Base-by-base conservation (phyloP, 2,329 filamentous ascomycete genomes). In the Verruconis gallopava region DNA sequence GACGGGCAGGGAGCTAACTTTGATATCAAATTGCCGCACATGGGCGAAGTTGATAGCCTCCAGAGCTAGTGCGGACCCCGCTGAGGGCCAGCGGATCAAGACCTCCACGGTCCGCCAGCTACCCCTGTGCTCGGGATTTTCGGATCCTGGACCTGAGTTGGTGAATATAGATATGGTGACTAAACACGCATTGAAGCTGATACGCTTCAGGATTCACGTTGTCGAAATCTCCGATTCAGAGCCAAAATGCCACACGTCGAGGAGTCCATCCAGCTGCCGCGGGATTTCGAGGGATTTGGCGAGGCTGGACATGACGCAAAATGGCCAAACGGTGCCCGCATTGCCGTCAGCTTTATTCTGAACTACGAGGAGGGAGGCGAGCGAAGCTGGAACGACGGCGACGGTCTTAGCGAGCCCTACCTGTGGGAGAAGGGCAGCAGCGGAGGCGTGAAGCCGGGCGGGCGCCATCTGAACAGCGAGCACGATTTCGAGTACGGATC, bases 401-500 rank as follows among this genome's bases (percentile, higher is more conserved):
- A 61, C 32, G 52, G 51, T 12, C 51, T 57, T 14, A 49, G 54
- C 0, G 57, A 61, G 43, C 54, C 56, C 5, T 59, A 59, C 42
- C 50, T 59, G 57, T 53, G 55, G 46, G 56, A 48, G 32, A 39
- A 53, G 63, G 52, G 57, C 5, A 52, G 52, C 12, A 51, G 60
- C 49, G 63, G 65, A 44, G 65, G 66, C 12, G 25, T 30, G 25
- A 33, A 35, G 22, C 21, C 30, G n/a, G 41, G 36, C 30, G 34
- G 22, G 48, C 61, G 67, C 38, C 61, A 58, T 37, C 56, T 63
- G 47, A 70, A 66, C 46, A 60, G 59, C 39, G 68, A 72, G 52
- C 60, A 57, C 20, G 68, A 71, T 46, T 73, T 67, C 47, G 68
- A 72, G 43, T 72, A 72, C 48, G 67, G 69, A 22, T 61, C 61